Evolutionary conservation across 352 stramenopile species (phyloP).

Genomic region (Phytophthora hybrid): DNA sequence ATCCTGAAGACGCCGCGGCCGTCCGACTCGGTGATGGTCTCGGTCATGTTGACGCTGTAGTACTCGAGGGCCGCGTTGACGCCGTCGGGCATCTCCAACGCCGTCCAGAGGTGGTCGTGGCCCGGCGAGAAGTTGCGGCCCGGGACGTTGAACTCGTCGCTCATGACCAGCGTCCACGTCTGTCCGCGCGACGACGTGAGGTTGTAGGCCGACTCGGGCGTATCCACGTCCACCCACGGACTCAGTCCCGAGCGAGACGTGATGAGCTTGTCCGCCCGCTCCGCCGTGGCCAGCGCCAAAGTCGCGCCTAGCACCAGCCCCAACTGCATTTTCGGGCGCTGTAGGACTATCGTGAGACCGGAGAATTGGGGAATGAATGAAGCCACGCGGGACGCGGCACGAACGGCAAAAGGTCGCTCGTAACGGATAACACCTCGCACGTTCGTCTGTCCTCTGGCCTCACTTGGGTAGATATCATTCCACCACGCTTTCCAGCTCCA

Average conservation of each 20-base stretch:
- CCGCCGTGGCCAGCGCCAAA: slow-evolving; percentile 14
- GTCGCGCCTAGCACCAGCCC: slow-evolving; percentile 1
- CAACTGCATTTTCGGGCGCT: slow-evolving; percentile 22
- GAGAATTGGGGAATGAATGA: slow-evolving; percentile 23
- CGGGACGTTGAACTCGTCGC: slow-evolving; percentile 75
- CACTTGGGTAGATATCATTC: not conserved
- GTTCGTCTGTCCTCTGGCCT: slow-evolving; percentile 21
- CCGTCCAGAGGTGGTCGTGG: slow-evolving; percentile 87
- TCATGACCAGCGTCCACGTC: slow-evolving; percentile 74
- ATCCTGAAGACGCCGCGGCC: slow-evolving; percentile 48
- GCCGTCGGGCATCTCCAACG: slow-evolving; percentile 49
- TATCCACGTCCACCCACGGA: slow-evolving; percentile 55
- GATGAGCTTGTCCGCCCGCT: slow-evolving; percentile 39
- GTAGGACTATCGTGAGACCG: slow-evolving; percentile 3
- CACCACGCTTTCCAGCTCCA: not conserved
- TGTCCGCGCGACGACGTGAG: slow-evolving; percentile 57
- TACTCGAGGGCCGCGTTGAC: slow-evolving; percentile 86
- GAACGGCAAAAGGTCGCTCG: slow-evolving; percentile 29
- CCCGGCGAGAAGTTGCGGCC: slow-evolving; percentile 59
- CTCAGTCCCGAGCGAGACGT: slow-evolving; percentile 44
- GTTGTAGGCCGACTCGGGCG: slow-evolving; percentile 32
- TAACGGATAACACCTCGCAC: slow-evolving; percentile 11
- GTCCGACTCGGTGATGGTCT: slow-evolving; percentile 46
- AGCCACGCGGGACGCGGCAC: slow-evolving; percentile 18
- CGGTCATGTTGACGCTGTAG: slow-evolving; percentile 88